Conservation (phyloP, 2,329 filamentous ascomycete species). For the Cercospora zeae-maydis region DNA sequence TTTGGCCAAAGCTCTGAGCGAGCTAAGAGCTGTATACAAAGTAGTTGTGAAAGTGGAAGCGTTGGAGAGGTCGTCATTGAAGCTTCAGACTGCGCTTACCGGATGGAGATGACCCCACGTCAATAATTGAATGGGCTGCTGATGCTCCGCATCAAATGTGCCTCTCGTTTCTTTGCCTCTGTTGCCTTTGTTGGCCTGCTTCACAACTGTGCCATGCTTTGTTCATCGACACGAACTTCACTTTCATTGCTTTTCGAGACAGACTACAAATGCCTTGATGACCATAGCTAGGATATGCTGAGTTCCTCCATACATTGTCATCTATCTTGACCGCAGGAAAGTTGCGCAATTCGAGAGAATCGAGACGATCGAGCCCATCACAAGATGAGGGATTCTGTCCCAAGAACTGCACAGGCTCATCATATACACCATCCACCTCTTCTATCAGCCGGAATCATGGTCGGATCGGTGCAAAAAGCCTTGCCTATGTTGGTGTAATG, state of each 20-base stretch:
- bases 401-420: background rate
- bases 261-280: background rate
- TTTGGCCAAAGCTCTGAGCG: background rate
- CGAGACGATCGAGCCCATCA: background rate
- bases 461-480: background rate
- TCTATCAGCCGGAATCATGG: background rate
- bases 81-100: background rate
- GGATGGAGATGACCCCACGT: constrained; percentile 1
- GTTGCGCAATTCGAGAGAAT: background rate
- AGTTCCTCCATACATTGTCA: background rate
- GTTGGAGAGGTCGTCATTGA: background rate
- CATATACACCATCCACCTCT: background rate
- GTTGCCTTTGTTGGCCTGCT: background rate
- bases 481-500: background rate
- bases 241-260: background rate
- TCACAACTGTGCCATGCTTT: background rate
- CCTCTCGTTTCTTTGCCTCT: background rate
- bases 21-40: no score
- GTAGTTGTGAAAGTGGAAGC: background rate
- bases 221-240: background rate
- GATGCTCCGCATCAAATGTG: background rate
- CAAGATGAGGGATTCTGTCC: no score
- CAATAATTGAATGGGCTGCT: background rate
- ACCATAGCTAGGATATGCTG: no score
- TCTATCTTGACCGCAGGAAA: background rate